These are phyloP conservation scores for Ceratocystis lukuohia DNA, from an alignment of 2,329 filamentous ascomycete species.

Conservation along the genomic window DNA sequence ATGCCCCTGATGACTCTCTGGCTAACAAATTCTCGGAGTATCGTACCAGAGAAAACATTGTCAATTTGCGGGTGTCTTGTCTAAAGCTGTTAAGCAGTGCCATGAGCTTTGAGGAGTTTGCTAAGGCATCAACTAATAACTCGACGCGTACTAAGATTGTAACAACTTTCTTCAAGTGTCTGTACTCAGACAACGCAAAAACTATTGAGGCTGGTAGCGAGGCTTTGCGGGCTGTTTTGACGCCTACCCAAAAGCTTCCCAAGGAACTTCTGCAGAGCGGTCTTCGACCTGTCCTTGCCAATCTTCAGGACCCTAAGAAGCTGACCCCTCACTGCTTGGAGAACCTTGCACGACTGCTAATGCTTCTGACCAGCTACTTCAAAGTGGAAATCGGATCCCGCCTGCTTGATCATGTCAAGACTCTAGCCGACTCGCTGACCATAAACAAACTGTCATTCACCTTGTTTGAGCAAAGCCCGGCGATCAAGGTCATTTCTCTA, in stretches of 20 bases:
- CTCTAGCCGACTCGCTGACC: conserved; percentile 65
- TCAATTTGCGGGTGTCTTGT: conserved; percentile 82
- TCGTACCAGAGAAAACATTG: conserved; percentile 87
- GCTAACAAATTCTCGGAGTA: conserved; percentile 90
- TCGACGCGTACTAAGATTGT: conserved; percentile 60
- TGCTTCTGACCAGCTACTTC: conserved; percentile 93
- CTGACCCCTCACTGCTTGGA: conserved; percentile 81
- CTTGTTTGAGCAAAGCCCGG: conserved; percentile 79
- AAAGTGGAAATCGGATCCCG: conserved; percentile 94
- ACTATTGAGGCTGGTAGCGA: conserved; percentile 91
- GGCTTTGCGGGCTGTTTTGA: conserved; percentile 74
- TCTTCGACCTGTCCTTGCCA: conserved; percentile 86
- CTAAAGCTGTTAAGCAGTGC: conserved; percentile 86
- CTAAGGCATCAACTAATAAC: conserved; percentile 50
- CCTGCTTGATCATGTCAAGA: conserved; percentile 85
- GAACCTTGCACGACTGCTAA: conserved; percentile 76
- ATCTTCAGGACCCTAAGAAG: conserved; percentile 84
- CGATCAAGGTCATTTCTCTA: conserved; percentile 88
- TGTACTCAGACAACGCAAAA: conserved; percentile 84
- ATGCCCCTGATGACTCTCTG: conserved; percentile 85
- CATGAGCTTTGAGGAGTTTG: conserved; percentile 85
- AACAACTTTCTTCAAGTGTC: conserved; percentile 90
- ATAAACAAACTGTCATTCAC: conserved; percentile 89
- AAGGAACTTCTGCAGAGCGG: conserved; percentile 93
- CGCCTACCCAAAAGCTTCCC: conserved; percentile 78